phyloP scores from a whole-genome alignment of 1,284 basidiomycete species.

The Crucibulum parvulum region DNA sequence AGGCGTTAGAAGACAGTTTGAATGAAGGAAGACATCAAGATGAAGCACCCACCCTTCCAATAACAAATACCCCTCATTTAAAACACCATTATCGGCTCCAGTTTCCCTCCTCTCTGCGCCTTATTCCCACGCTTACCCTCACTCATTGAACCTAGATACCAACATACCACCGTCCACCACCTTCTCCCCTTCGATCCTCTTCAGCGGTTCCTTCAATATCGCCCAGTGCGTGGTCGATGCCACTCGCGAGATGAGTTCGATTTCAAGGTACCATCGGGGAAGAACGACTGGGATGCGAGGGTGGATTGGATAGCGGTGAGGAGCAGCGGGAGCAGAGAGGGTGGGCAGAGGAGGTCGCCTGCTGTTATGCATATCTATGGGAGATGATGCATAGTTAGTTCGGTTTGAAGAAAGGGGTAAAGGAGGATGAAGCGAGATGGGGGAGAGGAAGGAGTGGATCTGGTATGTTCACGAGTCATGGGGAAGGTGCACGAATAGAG shows the following conservation, averaged over 20 bases:
- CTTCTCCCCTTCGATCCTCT: constrained; percentile 73
- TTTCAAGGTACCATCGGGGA: constrained; percentile 44
- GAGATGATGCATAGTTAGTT: constrained; percentile 41
- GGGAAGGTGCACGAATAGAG: too few species aligned
- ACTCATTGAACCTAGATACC: constrained; percentile 49
- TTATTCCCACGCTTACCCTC: constrained; percentile 69
- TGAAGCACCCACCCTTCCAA: constrained; percentile 64
- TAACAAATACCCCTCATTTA: constrained; percentile 65
- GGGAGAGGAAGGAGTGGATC: too few species aligned
- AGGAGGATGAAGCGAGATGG: too few species aligned
- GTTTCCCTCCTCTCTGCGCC: too few species aligned
- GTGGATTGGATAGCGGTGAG: constrained; percentile 60
- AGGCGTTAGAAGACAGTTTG: background rate
- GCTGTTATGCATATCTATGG: constrained; percentile 67
- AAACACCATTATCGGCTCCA: constrained; percentile 71
- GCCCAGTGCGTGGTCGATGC: constrained; percentile 45
- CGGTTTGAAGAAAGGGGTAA: too few species aligned
- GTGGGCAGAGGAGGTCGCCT: constrained; percentile 81
- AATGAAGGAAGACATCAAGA: too few species aligned
- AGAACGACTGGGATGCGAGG: constrained; percentile 46
- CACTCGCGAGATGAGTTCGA: constrained; percentile 43
- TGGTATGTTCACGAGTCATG: too few species aligned
- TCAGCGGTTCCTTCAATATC: constrained; percentile 67
- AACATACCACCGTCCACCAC: constrained; percentile 70
- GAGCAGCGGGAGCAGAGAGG: constrained; percentile 59